phyloP scores from a whole-genome alignment of 129 eudicot genomes.

The Calendula officinalis region DNA sequence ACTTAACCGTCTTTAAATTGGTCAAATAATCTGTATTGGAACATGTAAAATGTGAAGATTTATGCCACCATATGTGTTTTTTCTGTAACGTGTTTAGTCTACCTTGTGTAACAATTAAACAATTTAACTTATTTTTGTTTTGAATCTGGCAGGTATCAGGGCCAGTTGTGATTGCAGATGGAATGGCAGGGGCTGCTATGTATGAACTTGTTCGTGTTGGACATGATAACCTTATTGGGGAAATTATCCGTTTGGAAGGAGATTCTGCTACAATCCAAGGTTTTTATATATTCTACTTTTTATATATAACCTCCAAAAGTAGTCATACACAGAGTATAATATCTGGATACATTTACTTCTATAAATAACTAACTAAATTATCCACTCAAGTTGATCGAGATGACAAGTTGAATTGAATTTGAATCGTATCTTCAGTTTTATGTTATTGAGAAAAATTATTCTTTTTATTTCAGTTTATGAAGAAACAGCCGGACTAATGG shows the following conservation, averaged over 20 bases:
- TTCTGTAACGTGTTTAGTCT: not conserved
- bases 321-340: not conserved
- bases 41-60: not conserved
- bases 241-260: constrained; percentile 96
- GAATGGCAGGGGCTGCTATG: constrained; percentile 99
- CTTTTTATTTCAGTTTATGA: constrained; percentile 69
- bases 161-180: constrained; percentile 99
- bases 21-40: constrained; percentile 3
- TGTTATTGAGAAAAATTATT: constrained; percentile 1
- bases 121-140: not conserved
- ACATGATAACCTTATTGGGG: constrained; percentile 97
- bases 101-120: not conserved
- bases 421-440: constrained; percentile 14
- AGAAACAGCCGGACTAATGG: constrained; percentile 97
- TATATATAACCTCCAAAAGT: too few relatives aligned
- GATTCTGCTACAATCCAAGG: constrained; percentile 99
- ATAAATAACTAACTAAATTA: not conserved
- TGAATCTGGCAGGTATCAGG: constrained; percentile 74
- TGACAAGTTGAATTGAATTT: not conserved
- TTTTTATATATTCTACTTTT: constrained; percentile 8
- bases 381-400: not conserved
- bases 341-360: constrained; percentile 3
- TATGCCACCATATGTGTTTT: not conserved
- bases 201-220: constrained; percentile 99
- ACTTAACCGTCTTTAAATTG: not conserved